Evolutionary conservation across 2,329 filamentous ascomycete species (phyloP), one percentile per base, ranked within the genome.

Genomic region (Colletotrichum sp.): DNA sequence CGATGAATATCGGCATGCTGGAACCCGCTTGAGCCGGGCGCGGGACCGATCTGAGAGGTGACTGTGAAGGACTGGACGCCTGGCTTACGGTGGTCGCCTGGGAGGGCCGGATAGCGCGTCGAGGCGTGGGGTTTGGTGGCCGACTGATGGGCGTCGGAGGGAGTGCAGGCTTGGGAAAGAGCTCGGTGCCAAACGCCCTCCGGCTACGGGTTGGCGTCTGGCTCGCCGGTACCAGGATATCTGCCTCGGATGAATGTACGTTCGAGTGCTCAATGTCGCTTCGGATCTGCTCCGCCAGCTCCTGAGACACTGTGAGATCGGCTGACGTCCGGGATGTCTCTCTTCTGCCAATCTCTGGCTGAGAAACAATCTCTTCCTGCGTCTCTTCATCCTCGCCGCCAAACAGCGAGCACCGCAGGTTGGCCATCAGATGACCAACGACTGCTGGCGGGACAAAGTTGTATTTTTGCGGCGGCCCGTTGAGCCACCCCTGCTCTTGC

Each of bases 381-480:
- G 78, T 76, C 10, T 75, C 71, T 10, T 76, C 70, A 6, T 82
- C 81, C 34, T 81, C 80, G 0, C 80, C 78, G 7, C 80, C 78
- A 71, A 92, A 88, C 1, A 92, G 80, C 7, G 89, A 88, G 55
- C 87, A 87, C 18, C 88, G 85, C 39, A 93, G 81, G 74, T 93
- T 93, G 69, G 88, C 90, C 60, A 93, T 86, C 15, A 93, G 82
- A 78, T 90, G 87, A 8, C 90, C 90, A 1, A 91, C 87, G 2
- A 92, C 87, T 3, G 89, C 90, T 3, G 91, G 92, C 3, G 89
- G 89, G 1, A 93, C 82, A 78, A 89, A 92, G 4, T 83, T 82
- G 75, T 89, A 92, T 66, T 88, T 89, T 30, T 86, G 84, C n/a
- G 92, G 88, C 3, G 87, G 82, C 2, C 84, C 83, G 7, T 86